phyloP scores from a whole-genome alignment of 2,329 filamentous ascomycete genomes.

The Colletotrichum tropicicola region DNA sequence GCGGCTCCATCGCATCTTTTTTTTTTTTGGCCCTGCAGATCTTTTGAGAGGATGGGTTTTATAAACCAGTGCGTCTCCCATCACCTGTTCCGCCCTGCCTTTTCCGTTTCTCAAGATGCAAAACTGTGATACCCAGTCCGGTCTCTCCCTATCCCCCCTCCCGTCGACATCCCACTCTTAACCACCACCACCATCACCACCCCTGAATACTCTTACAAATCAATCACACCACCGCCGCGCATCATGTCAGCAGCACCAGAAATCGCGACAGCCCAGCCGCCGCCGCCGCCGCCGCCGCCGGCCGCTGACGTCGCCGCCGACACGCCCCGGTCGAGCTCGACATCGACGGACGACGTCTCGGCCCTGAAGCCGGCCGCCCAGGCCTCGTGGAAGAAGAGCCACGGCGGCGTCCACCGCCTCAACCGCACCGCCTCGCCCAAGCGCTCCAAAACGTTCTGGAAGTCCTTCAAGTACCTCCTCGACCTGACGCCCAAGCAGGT shows the following conservation, averaged over 20 bases:
- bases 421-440: slow-evolving; percentile 42
- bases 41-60: not conserved
- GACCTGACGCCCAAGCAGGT: slow-evolving; percentile 59
- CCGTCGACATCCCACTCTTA: not conserved
- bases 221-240: not conserved
- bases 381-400: not conserved
- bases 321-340: slow-evolving; percentile 16
- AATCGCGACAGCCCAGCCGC: not conserved
- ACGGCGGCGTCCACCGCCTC: not conserved
- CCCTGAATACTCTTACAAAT: not conserved
- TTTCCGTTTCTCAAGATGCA: not conserved
- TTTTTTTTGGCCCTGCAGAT: no score
- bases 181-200: not conserved
- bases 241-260: slow-evolving; percentile 15
- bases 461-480: slow-evolving; percentile 58
- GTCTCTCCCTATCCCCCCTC: not conserved
- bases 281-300: not conserved
- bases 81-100: not conserved
- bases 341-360: slow-evolving; percentile 20
- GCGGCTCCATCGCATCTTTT: slow-evolving; percentile 20
- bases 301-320: not conserved
- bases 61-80: not conserved
- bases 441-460: slow-evolving; percentile 58
- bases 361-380: slow-evolving; percentile 1
- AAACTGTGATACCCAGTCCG: slow-evolving; percentile 19